Base-by-base conservation (phyloP, 306 rosid species). In the Mimosa pudica region DNA sequence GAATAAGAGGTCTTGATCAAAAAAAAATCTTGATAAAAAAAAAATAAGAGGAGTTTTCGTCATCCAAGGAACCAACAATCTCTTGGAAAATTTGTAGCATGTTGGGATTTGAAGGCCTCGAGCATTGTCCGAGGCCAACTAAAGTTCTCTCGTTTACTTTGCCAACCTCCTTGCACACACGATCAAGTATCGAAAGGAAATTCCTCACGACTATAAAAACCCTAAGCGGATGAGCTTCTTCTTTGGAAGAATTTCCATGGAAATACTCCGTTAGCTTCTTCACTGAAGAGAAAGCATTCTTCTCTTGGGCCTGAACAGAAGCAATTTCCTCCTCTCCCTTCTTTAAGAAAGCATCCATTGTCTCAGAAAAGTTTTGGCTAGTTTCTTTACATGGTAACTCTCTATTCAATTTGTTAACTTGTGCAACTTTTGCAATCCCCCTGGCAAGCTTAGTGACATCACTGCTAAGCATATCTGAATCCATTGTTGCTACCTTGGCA, bases 201-300 rank as follows among this genome's bases (percentile, higher is more conserved):
- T 94, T 97, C 83, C 93, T 87, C 69, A 91, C 97, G 73, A 92
- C 89, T 84, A 77, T 81, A 83, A 92, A 94, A 77, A 91, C 91
- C 61, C 97, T 91, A 70, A 87, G 86, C 0, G 91, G 97, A 45
- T 81, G 97, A 83, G 98, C 95, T 89, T 91, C 98, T 89, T 94
- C 98, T 83, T 87, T 92, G 12, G 89, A 86, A 11, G 89, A 92
- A 86, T 89, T 90, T 38, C 97, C 98, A 55, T 92, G 95, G 87
- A 92, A 94, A 81, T 94, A 94, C 73, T 87, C 91, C 0, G 93
- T 92, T 83, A 94, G 78, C 79, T 91, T 97, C 91, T 89, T 94
- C 14, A 94, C 95, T 75, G 81, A 79, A 44, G 89, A 69, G 38
- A 92, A 63, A 51, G 91, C 86, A 66, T 74, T 74, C 81, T 80